Conservation (phyloP, 1,284 basidiomycete genomes). For the Malassezia psittaci region DNA sequence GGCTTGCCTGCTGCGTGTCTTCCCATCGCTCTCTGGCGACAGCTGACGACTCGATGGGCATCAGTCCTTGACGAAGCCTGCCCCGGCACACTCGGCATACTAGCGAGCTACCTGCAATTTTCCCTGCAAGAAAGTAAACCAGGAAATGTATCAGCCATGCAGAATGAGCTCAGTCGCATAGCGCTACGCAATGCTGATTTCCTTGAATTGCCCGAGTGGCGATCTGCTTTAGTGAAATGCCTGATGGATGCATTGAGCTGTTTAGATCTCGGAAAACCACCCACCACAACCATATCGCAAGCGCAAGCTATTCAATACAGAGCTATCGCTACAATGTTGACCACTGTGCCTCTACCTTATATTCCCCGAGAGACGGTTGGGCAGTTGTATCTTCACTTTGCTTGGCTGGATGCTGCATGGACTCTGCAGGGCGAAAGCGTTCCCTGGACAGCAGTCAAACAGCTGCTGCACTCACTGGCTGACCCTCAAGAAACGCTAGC, state of each 20-base stretch:
- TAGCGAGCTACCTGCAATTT: not conserved
- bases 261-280: not conserved
- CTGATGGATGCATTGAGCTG: conserved; percentile 5
- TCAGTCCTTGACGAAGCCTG: conserved; percentile 18
- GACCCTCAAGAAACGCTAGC: not conserved
- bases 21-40: conserved; percentile 21
- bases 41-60: conserved; percentile 24
- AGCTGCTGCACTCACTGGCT: not conserved
- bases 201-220: conserved; percentile 27
- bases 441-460: not conserved
- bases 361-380: not conserved
- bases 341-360: not conserved
- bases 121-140: not conserved
- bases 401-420: conserved; percentile 2
- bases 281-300: not conserved
- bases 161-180: not conserved
- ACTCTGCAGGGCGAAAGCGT: not conserved
- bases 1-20: not conserved
- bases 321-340: too few species aligned
- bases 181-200: conserved; percentile 20
- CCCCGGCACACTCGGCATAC: not conserved
- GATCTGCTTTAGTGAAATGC: conserved; percentile 14
- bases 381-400: not conserved
- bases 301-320: too few species aligned
- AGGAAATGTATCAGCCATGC: not conserved